phyloP scores from a whole-genome alignment of 164 flowering plant species.

The Hamamelis virginiana region DNA sequence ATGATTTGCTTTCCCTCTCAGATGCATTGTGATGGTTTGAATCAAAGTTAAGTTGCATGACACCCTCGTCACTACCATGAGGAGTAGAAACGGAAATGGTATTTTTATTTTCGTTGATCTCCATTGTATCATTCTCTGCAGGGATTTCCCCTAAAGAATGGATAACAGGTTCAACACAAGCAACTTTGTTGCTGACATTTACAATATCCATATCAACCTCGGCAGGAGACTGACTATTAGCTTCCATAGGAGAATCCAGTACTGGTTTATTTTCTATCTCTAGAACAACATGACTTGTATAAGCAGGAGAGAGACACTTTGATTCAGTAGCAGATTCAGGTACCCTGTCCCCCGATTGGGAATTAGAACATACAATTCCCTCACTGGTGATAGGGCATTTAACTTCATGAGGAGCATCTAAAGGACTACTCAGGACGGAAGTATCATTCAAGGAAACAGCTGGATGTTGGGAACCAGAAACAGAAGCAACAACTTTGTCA shows the following conservation, averaged over 20 bases:
- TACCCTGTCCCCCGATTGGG: conserved; percentile 9
- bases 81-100: conserved; percentile 6
- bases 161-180: conserved; percentile 17
- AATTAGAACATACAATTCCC: not conserved
- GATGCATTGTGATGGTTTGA: conserved; percentile 8
- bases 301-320: conserved; percentile 12
- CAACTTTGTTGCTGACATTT: conserved; percentile 5
- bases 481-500: conserved; percentile 19
- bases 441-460: conserved; percentile 17
- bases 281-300: conserved; percentile 1
- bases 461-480: conserved; percentile 16
- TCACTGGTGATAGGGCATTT: conserved; percentile 6
- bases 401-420: conserved; percentile 23
- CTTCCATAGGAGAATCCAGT: not conserved
- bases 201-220: conserved; percentile 3
- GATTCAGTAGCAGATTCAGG: conserved; percentile 16
- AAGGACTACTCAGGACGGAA: conserved; percentile 17
- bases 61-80: conserved; percentile 8
- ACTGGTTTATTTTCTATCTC: conserved; percentile 7
- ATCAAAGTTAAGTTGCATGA: conserved; percentile 9
- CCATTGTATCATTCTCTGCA: conserved; percentile 5
- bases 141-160: conserved; percentile 5
- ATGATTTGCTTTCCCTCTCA: conserved; percentile 10
- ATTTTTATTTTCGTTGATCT: conserved; percentile 4
- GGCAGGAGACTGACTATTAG: not conserved